Conservation (phyloP, 2,329 filamentous ascomycete species). For the Aspergillus pseudoterreus region DNA sequence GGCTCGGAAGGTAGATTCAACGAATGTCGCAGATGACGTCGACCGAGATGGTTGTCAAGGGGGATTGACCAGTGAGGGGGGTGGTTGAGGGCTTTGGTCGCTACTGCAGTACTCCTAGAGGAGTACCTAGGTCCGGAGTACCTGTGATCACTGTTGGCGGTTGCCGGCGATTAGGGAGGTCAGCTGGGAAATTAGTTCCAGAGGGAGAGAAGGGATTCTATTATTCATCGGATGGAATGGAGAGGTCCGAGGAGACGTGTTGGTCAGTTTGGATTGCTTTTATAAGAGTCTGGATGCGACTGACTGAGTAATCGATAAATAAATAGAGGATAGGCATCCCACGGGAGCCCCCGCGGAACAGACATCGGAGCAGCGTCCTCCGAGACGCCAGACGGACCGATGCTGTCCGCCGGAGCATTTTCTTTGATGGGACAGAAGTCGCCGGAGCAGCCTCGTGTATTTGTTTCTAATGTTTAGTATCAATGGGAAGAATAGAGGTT, state of each 20-base stretch:
- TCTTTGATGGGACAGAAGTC: background rate
- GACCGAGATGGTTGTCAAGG: background rate
- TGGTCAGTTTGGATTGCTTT: background rate
- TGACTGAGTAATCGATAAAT: background rate
- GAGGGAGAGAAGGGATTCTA: background rate
- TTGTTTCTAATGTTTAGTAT: background rate
- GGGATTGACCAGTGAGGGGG: background rate
- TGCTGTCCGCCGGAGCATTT: background rate
- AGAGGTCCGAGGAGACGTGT: background rate
- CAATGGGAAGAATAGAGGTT: background rate
- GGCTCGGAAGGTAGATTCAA: background rate
- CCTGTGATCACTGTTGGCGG: background rate
- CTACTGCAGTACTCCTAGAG: background rate
- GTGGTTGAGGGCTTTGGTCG: background rate
- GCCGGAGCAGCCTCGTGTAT: background rate
- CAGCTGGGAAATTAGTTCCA: background rate
- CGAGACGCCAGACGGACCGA: constrained; percentile 8
- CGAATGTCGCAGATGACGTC: background rate
- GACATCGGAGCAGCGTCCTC: constrained; percentile 23
- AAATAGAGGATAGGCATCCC: background rate
- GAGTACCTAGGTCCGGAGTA: background rate
- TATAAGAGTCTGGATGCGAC: background rate
- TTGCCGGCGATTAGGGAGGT: background rate
- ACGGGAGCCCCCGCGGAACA: background rate
- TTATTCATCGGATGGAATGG: background rate